Percentiles rank a stretch among this genome's conserved stretches.
These are phyloP conservation scores for Coelastrella sp. DNA, from an alignment of 139 green algal genomes.

Conservation along the genomic window DNA sequence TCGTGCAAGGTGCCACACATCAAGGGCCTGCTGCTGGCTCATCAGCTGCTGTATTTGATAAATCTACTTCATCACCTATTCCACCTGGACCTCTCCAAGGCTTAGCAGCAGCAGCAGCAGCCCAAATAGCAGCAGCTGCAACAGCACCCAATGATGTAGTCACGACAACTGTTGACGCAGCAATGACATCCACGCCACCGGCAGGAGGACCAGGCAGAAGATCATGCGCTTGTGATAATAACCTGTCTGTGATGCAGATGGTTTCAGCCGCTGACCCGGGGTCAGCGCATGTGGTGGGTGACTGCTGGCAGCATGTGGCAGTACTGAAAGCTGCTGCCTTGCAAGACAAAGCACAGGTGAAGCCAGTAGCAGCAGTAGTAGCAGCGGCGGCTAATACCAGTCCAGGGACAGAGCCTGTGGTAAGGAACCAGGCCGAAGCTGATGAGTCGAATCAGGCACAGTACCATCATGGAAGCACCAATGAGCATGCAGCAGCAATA, in stretches of 20 bases:
- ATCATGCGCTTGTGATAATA: not conserved
- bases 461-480: too few species aligned
- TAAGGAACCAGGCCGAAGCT: too few species aligned
- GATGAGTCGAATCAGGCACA: too few species aligned
- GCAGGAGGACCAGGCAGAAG: not conserved
- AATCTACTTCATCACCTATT: too few species aligned
- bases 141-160: too few species aligned
- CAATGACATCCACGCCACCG: not conserved
- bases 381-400: not conserved
- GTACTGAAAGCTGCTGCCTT: not conserved
- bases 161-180: too few species aligned
- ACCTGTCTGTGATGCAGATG: not conserved
- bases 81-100: too few species aligned
- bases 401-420: not conserved
- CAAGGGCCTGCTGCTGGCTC: too few species aligned
- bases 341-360: not conserved
- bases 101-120: too few species aligned
- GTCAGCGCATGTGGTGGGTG: not conserved
- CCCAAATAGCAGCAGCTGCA: slow-evolving; percentile 14
- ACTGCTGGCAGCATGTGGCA: not conserved
- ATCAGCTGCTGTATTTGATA: too few species aligned
- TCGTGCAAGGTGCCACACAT: too few species aligned
- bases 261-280: not conserved
- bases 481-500: not conserved
- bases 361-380: not conserved